Base-by-base conservation (phyloP, 2,329 filamentous ascomycete species). In the Colletotrichum cordylinicola region DNA sequence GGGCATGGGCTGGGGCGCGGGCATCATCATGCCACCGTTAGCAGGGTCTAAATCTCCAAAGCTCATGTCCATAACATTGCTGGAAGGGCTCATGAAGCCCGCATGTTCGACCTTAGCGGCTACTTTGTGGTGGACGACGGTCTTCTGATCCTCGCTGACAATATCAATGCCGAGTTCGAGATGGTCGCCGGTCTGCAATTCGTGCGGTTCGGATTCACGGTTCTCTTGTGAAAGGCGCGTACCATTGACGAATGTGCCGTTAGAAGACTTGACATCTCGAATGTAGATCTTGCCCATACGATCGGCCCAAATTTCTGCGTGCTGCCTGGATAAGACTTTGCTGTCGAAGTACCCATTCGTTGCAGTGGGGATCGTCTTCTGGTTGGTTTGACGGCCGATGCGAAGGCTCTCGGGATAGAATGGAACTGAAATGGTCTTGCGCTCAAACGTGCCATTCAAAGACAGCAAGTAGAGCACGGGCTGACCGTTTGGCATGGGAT, bases 101-200 rank as follows among this genome's bases (percentile, higher is more conserved):
- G 97, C 96, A 86, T 98, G 95, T 84, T 99, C 97, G 72, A 99
- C 96, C 83, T 98, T 98, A 72, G 97, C 96, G 24, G 96, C 96
- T 64, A 99, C 97, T 83, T 99, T 99, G 87, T 98, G 97, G 82
- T 99, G 97, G 16, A 99, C 96, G 33, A 99, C 96, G 0, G 96
- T 98, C 86, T 98, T 98, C 84, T 98, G 96, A 83, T 99, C 97
- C 84, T 99, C 97, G 84, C 95, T 98, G 67, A 99, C 96, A 82
- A 99, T 99, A 82, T 99, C 97, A 80, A 99, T 99, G 72, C 97
- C 97, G 43, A 99, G 90, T 83, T 99, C 97, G 69, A 99, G 88
- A 78, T 97, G 95, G 82, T 99, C 97, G 79, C 95, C 93, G 75
- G 96, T 96, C 81, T 96, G 94, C 39, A 99, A 88, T 82, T 98